These are phyloP conservation scores for Pochonia chlamydosporia DNA, from an alignment of 2,329 filamentous ascomycete genomes.

Conservation along the genomic window DNA sequence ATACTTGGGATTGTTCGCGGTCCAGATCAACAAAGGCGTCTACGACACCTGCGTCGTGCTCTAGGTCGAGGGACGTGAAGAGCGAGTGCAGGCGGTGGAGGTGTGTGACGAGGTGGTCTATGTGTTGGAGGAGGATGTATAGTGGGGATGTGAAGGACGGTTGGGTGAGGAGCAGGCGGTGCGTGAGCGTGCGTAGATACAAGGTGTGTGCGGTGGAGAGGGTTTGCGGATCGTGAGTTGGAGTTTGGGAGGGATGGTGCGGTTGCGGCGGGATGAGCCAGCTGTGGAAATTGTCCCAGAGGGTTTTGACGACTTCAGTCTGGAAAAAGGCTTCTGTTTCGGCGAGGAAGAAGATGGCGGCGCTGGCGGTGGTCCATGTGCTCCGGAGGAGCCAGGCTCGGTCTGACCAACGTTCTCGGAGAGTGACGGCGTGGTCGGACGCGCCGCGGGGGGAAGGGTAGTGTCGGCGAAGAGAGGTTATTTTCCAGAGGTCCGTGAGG, in stretches of 20 bases:
- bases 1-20: constrained; percentile 66
- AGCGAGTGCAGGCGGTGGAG: constrained; percentile 69
- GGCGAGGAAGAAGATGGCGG: constrained; percentile 81
- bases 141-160: constrained; percentile 57
- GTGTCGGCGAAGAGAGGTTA: constrained; percentile 69
- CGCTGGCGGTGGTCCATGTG: constrained; percentile 85
- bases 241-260: not conserved
- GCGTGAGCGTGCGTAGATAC: constrained; percentile 65
- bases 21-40: constrained; percentile 67
- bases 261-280: constrained; percentile 58
- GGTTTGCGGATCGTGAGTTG: constrained; percentile 71
- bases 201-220: constrained; percentile 72
- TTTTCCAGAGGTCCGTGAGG: constrained; percentile 81
- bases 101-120: constrained; percentile 77
- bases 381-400: constrained; percentile 67
- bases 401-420: constrained; percentile 57
- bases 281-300: constrained; percentile 71
- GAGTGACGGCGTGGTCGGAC: constrained; percentile 51
- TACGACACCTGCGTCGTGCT: constrained; percentile 75
- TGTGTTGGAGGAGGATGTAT: constrained; percentile 61
- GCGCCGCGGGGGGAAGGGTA: constrained; percentile 65
- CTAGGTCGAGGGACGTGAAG: constrained; percentile 73
- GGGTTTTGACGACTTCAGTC: constrained; percentile 75
- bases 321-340: constrained; percentile 87
- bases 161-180: constrained; percentile 61